These are phyloP conservation scores for Xylaria longipes DNA, from an alignment of 495 filamentous ascomycete genomes.

Conservation along the genomic window DNA sequence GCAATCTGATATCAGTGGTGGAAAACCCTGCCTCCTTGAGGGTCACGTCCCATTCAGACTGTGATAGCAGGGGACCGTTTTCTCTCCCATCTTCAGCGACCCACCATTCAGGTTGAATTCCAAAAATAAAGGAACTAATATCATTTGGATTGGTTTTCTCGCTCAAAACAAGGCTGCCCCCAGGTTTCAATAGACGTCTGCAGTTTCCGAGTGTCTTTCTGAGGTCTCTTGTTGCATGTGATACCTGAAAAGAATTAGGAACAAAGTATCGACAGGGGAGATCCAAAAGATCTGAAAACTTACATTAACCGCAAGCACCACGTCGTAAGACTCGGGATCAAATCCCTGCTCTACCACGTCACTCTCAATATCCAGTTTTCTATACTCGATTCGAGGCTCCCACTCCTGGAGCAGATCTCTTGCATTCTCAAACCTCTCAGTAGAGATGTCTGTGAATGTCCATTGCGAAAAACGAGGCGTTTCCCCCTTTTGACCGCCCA, in stretches of 20 bases:
- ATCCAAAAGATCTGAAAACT: neutral
- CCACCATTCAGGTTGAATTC: slow-evolving; percentile 27
- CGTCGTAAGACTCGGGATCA: slow-evolving; percentile 27
- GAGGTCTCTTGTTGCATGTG: slow-evolving; percentile 48
- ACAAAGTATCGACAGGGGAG: neutral
- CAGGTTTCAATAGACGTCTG: slow-evolving; percentile 27
- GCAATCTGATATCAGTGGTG: neutral
- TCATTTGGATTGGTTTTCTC: slow-evolving; percentile 34
- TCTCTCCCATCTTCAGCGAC: slow-evolving; percentile 26
- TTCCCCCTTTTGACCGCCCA: neutral
- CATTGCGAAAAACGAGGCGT: slow-evolving; percentile 28
- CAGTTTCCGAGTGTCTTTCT: slow-evolving; percentile 39
- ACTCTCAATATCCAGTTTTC: slow-evolving; percentile 46
- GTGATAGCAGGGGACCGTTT: slow-evolving; percentile 20
- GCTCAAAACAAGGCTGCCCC: slow-evolving; percentile 44
- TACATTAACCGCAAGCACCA: slow-evolving; percentile 25
- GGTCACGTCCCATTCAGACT: slow-evolving; percentile 22
- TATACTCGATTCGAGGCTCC: slow-evolving; percentile 21
- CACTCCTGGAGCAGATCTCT: slow-evolving; percentile 26
- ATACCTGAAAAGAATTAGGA: slow-evolving; percentile 31
- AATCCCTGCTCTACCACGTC: slow-evolving; percentile 39
- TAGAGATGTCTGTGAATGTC: slow-evolving; percentile 55
- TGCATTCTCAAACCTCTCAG: slow-evolving; percentile 49
- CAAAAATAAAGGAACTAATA: slow-evolving; percentile 32
- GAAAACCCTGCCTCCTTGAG: slow-evolving; percentile 22